Evolutionary conservation across 2,329 filamentous ascomycete genomes (phyloP).

Genomic region (Hypoxylon sp.): DNA sequence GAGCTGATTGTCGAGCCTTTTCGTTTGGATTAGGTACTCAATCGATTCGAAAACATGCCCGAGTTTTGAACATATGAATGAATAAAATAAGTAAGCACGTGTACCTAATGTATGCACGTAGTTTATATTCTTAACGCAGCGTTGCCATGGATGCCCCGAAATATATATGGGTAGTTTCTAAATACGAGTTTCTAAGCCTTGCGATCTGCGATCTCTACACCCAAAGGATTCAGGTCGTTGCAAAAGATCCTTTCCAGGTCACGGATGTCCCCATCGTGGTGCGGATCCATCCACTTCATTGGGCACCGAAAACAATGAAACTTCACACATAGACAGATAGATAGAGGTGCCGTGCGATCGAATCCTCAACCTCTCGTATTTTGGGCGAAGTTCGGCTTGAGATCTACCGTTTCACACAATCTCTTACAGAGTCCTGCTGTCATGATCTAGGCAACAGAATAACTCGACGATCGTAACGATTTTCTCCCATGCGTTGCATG

Average conservation of each 20-base stretch:
- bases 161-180: neutral
- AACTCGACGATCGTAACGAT: constrained; percentile 5
- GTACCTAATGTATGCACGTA: constrained; percentile 1
- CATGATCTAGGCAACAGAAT: constrained; percentile 14
- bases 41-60: neutral
- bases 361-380: constrained; percentile 2
- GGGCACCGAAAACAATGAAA: neutral
- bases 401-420: neutral
- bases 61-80: neutral
- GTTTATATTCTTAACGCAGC: neutral
- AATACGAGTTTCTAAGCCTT: constrained; percentile 15
- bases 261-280: neutral
- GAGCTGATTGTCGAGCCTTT: neutral
- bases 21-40: neutral
- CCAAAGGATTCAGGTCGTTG: constrained; percentile 15
- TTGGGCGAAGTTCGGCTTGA: neutral
- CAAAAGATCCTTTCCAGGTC: constrained; percentile 3
- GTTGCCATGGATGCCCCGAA: neutral
- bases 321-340: neutral
- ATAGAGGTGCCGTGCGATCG: neutral
- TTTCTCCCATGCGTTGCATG: constrained; percentile 4
- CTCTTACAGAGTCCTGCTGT: neutral
- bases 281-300: constrained; percentile 10
- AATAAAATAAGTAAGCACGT: neutral
- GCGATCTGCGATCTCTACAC: constrained; percentile 7